Percentiles rank a stretch among this genome's conserved stretches.
These are phyloP conservation scores for Hypoxylon sp. DNA, from an alignment of 2,329 filamentous ascomycete species.

Conservation along the genomic window DNA sequence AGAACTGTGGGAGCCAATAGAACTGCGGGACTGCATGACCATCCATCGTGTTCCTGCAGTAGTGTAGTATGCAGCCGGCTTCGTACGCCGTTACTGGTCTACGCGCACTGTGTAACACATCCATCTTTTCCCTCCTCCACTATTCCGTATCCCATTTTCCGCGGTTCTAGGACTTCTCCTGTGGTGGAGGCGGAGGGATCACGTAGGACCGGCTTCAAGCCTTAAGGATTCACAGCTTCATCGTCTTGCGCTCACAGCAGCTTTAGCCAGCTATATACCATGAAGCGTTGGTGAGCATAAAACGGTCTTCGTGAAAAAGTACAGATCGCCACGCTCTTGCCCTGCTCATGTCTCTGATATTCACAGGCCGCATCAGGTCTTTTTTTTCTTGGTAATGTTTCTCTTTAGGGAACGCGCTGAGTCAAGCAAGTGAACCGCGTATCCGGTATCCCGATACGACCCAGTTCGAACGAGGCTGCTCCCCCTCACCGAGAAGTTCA, in stretches of 20 bases:
- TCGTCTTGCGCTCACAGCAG: slow-evolving; percentile 9
- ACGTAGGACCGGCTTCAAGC: not conserved
- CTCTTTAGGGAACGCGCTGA: not conserved
- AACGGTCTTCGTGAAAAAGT: slow-evolving; percentile 7
- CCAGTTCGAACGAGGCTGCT: slow-evolving; percentile 17
- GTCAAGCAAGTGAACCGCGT: slow-evolving; percentile 14
- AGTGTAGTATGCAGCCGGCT: slow-evolving; percentile 37
- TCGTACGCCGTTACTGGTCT: slow-evolving; percentile 31
- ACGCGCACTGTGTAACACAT: slow-evolving; percentile 36
- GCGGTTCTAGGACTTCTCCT: slow-evolving; percentile 10
- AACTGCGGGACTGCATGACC: slow-evolving; percentile 43
- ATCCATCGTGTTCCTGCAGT: slow-evolving; percentile 48
- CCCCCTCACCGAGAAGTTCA: slow-evolving; percentile 25
- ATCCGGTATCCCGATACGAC: slow-evolving; percentile 14
- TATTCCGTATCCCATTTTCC: slow-evolving; percentile 13
- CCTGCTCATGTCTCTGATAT: not conserved
- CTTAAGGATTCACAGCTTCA: slow-evolving; percentile 18
- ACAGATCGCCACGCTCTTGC: slow-evolving; percentile 2
- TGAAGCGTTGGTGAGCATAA: slow-evolving; percentile 8
- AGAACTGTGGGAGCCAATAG: slow-evolving; percentile 39
- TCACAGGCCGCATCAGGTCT: not conserved
- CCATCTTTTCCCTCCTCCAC: slow-evolving; percentile 3
- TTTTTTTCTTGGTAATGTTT: slow-evolving; percentile 8
- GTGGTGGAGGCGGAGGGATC: slow-evolving; percentile 20
- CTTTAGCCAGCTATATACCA: slow-evolving; percentile 1